phyloP scores from a whole-genome alignment of 2,329 filamentous ascomycete genomes.

The Amauroascus verrucosus region DNA sequence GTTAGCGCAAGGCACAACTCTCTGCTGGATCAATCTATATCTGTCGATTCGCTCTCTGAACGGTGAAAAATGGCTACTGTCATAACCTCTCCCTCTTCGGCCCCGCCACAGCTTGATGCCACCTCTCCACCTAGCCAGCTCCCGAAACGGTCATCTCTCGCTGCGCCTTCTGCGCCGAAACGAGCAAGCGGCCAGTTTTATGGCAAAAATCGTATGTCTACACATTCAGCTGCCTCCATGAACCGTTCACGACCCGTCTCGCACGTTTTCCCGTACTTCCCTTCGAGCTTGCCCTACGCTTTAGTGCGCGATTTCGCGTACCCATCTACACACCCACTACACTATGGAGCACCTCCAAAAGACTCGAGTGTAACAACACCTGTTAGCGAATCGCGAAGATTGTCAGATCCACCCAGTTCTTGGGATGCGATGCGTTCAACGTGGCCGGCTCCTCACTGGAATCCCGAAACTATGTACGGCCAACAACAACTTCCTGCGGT shows the following conservation, averaged over 20 bases:
- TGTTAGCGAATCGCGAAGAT: constrained; percentile 62
- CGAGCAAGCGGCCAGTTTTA: constrained; percentile 57
- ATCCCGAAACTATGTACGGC: constrained; percentile 43
- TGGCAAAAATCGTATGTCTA: constrained; percentile 70
- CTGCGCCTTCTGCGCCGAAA: constrained; percentile 44
- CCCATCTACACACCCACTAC: constrained; percentile 66
- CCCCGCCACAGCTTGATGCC: constrained; percentile 23
- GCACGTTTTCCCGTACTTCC: constrained; percentile 71
- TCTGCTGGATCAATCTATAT: background rate
- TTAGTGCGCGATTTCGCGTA: constrained; percentile 95
- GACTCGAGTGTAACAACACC: constrained; percentile 76
- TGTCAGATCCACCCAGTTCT: constrained; percentile 70
- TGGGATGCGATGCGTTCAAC: constrained; percentile 60
- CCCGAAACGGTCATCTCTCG: constrained; percentile 36
- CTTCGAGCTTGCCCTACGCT: constrained; percentile 78
- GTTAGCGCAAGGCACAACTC: too few species aligned
- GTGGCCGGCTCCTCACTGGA: constrained; percentile 45
- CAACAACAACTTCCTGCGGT: constrained; percentile 70
- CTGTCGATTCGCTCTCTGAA: background rate
- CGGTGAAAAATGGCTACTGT: constrained; percentile 25
- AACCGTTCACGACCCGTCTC: constrained; percentile 66
- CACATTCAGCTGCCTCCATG: constrained; percentile 58
- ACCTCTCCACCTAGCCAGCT: constrained; percentile 24
- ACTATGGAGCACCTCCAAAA: constrained; percentile 84
- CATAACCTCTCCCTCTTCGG: constrained; percentile 30